Evolutionary conservation across 192 early-diverging fungal genomes (phyloP).

Genomic region (Umbelopsis sp.): DNA sequence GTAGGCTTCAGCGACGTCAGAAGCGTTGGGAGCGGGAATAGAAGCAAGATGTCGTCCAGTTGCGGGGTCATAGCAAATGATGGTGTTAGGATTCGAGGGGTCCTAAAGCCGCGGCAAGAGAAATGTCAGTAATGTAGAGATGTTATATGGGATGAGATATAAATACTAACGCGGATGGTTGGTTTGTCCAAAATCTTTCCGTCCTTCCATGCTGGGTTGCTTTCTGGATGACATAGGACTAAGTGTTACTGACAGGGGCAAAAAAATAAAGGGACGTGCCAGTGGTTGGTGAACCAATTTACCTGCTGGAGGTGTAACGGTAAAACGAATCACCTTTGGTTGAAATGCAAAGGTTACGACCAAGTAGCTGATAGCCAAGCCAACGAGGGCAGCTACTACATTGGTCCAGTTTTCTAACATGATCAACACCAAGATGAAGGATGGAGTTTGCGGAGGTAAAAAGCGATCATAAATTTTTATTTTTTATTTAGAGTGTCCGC

Average conservation of each 20-base stretch:
- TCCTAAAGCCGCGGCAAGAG: slow-evolving; percentile 33
- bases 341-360: background rate
- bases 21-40: slow-evolving; percentile 55
- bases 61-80: slow-evolving; percentile 85
- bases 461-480: background rate
- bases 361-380: slow-evolving; percentile 14
- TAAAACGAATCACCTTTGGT: slow-evolving; percentile 21
- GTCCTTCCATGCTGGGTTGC: slow-evolving; percentile 48
- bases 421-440: background rate
- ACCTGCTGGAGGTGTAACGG: slow-evolving; percentile 25
- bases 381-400: background rate
- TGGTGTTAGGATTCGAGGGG: slow-evolving; percentile 49
- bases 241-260: slow-evolving; percentile 2
- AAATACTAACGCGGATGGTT: slow-evolving; percentile 41
- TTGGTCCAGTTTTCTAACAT: slow-evolving; percentile 2
- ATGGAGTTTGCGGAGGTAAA: background rate
- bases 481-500: background rate
- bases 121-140: background rate
- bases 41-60: slow-evolving; percentile 74
- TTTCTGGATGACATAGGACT: slow-evolving; percentile 29
- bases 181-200: slow-evolving; percentile 51
- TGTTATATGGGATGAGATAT: background rate
- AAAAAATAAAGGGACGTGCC: too few relatives aligned
- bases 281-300: background rate
- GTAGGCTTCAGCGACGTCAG: slow-evolving; percentile 61